These are phyloP conservation scores for Musa schizocarpa DNA, from an alignment of 176 grass and related monocot species.

Conservation along the genomic window DNA sequence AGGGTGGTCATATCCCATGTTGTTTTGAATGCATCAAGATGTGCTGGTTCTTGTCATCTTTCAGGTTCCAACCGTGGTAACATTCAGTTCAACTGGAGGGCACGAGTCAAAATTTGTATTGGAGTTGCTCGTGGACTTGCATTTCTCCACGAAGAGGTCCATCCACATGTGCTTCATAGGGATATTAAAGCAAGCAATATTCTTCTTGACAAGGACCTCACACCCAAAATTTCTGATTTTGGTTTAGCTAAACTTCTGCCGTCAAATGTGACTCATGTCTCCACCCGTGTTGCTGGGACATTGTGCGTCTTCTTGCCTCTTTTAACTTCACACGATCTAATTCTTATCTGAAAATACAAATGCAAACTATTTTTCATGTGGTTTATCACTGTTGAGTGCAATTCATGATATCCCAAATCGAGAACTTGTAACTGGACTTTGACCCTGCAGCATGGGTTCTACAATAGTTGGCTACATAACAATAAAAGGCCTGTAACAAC, in stretches of 20 bases:
- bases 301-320: slow-evolving; percentile 39
- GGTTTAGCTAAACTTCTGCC: slow-evolving; percentile 71
- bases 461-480: not conserved
- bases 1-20: not conserved
- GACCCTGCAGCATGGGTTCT: not conserved
- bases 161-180: slow-evolving; percentile 58
- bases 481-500: not conserved
- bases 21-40: not conserved
- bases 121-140: slow-evolving; percentile 62
- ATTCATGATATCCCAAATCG: not conserved
- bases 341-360: not conserved
- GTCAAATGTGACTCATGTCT: slow-evolving; percentile 67
- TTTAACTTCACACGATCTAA: not conserved
- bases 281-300: slow-evolving; percentile 74
- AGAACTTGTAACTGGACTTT: not conserved
- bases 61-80: slow-evolving; percentile 39
- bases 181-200: slow-evolving; percentile 92
- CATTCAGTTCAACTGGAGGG: slow-evolving; percentile 64
- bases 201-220: slow-evolving; percentile 73
- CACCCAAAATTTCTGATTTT: slow-evolving; percentile 82
- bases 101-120: slow-evolving; percentile 46
- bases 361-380: not conserved
- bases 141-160: slow-evolving; percentile 68
- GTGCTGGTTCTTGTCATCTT: slow-evolving; percentile 7
- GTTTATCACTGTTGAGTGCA: not conserved